phyloP scores from a whole-genome alignment of 169 alveolate species.

The Plasmodium chabaudi region DNA sequence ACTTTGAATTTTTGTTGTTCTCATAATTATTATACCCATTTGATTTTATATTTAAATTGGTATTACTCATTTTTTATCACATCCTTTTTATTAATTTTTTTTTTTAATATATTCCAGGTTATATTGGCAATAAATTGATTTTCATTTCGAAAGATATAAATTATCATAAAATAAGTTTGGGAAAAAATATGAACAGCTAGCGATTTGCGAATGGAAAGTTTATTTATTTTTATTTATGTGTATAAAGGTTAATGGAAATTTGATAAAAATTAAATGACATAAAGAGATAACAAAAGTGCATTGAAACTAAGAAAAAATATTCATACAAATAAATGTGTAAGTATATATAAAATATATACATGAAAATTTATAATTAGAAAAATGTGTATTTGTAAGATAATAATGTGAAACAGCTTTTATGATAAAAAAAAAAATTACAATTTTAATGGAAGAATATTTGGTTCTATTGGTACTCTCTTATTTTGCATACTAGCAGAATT shows the following conservation, averaged over 20 bases:
- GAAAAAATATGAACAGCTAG: too few relatives aligned
- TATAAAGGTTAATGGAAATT: background rate
- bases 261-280: background rate
- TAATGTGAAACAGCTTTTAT: background rate
- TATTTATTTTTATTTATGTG: too few relatives aligned
- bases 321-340: background rate
- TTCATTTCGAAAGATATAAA: too few relatives aligned
- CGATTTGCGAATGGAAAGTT: too few relatives aligned
- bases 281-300: too few relatives aligned
- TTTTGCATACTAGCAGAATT: background rate
- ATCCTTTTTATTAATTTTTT: background rate
- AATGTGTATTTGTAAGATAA: background rate
- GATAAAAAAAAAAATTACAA: slow-evolving; percentile 5
- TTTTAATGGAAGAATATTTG: slow-evolving; percentile 29
- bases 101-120: background rate
- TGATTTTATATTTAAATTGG: background rate
- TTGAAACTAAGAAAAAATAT: background rate
- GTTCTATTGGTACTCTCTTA: slow-evolving; percentile 23
- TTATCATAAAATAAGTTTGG: too few relatives aligned
- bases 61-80: slow-evolving; percentile 21
- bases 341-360: background rate
- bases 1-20: background rate
- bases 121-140: background rate
- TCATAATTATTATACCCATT: background rate
- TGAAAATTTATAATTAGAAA: too few relatives aligned